Percentiles rank a stretch among this genome's conserved stretches.
Evolutionary conservation across 306 rosid species (phyloP).

Genomic region (Carpinus fangiana): DNA sequence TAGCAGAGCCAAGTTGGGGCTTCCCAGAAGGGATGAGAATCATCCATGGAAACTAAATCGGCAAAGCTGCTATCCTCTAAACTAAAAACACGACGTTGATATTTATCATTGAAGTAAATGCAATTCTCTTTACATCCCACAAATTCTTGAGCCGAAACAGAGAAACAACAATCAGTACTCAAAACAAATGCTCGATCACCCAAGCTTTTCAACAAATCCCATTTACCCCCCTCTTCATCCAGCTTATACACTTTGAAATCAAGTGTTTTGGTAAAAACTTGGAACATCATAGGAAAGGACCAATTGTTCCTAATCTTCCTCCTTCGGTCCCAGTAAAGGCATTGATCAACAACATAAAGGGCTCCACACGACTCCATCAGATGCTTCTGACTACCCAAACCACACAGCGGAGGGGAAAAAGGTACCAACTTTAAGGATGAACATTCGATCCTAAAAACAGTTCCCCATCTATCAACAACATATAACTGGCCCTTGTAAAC

Average conservation of each 20-base stretch:
- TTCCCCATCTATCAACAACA: slow-evolving; percentile 67
- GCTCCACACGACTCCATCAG: slow-evolving; percentile 67
- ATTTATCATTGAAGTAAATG: slow-evolving; percentile 37
- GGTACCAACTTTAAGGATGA: slow-evolving; percentile 43
- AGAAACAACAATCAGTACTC: slow-evolving; percentile 36
- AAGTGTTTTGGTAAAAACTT: not conserved
- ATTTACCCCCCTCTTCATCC: slow-evolving; percentile 44
- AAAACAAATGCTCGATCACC: slow-evolving; percentile 32
- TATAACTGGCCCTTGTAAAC: slow-evolving; percentile 51
- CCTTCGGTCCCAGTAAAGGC: slow-evolving; percentile 20
- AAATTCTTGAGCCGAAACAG: slow-evolving; percentile 24
- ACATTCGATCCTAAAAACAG: slow-evolving; percentile 54
- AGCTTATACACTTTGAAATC: slow-evolving; percentile 53
- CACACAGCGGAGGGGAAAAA: slow-evolving; percentile 55
- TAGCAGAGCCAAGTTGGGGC: not conserved
- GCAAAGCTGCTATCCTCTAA: not conserved
- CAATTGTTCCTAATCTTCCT: slow-evolving; percentile 10
- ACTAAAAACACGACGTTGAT: not conserved
- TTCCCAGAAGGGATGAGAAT: not conserved
- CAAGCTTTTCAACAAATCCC: slow-evolving; percentile 42
- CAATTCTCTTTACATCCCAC: slow-evolving; percentile 36
- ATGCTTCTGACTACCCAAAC: slow-evolving; percentile 61
- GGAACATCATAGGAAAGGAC: not conserved
- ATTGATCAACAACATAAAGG: slow-evolving; percentile 67
- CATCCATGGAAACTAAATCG: not conserved